Evolutionary conservation across 371 early-diverging fungal genomes (phyloP), one percentile per base, ranked within the genome.

Genomic region (Mortierella sp.): DNA sequence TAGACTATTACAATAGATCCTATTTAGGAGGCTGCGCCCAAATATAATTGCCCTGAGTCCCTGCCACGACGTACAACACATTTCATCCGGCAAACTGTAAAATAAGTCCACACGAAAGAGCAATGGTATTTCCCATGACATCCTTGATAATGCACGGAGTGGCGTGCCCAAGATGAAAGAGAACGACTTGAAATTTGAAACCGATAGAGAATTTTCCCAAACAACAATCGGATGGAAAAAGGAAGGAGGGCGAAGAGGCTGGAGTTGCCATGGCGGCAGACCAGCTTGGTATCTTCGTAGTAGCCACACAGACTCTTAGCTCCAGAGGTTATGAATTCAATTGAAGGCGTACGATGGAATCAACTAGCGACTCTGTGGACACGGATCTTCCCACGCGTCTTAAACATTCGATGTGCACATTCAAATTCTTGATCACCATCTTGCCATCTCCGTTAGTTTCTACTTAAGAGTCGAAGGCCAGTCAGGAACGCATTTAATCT

Each of bases 51-150:
- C 7, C 32, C 73, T 21, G 32, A 59, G 21, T 22, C 66, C 7
- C 24, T 47, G 21, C 70, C 70, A 86, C 16, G 75, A 87, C n/a
- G 88, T 97, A 62, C 83, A 91, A 61, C 99, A 99, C 86, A 89
- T 98, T 66, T 88, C 88, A 33, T 99, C 96, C 84, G 99, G 99
- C 16, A 88, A 96, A 76, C 95, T 99, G 43, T 91, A 93, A 47
- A 95, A 96, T 71, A 98, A 99, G 98, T 96, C 94, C 33, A 99
- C 99, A 9, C 91, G 99, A 59, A 94, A 92, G 71, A 99, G 99
- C 21, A 95, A 91, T 0, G 99, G 93, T 3, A 95, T 99, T 4
- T 99, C 99, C 85, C 87, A 98, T 68, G 99, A 99, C 76, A 96
- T 99, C 57, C 86, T 99, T 47, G 92, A 96, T 70, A 89, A 90